Evolutionary conservation across 495 filamentous ascomycete genomes (phyloP).

Genomic region (Aspergillus sclerotiicarbonarius): DNA sequence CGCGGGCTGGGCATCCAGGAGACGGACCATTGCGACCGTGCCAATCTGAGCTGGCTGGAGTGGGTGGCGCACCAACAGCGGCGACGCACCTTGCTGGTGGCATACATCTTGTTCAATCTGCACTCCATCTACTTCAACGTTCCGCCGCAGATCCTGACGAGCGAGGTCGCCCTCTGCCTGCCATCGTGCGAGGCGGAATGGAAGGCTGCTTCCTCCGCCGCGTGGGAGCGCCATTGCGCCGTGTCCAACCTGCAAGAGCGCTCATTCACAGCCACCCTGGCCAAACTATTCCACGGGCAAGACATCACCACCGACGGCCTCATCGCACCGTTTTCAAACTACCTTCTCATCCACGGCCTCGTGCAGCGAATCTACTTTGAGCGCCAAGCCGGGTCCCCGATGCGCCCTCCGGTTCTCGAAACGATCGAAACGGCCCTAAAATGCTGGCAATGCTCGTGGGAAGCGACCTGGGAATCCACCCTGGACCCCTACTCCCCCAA

Average conservation of each 20-base stretch:
- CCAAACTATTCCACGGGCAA: conserved; percentile 9
- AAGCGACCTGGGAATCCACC: conserved; percentile 21
- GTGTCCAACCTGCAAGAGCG: background rate
- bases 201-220: conserved; percentile 4
- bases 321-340: conserved; percentile 21
- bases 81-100: conserved; percentile 27
- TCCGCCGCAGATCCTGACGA: conserved; percentile 31
- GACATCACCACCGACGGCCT: background rate
- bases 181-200: conserved; percentile 29
- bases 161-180: conserved; percentile 23
- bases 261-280: background rate
- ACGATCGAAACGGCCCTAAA: conserved; percentile 40
- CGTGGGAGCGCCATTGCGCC: conserved; percentile 4
- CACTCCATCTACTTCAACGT: conserved; percentile 34
- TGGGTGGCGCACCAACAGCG: conserved; percentile 28
- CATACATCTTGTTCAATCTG: conserved; percentile 31
- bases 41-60: conserved; percentile 17
- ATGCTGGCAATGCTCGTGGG: conserved; percentile 30
- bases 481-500: conserved; percentile 30
- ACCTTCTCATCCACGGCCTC: conserved; percentile 34
- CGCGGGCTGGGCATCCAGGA: background rate
- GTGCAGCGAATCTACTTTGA: conserved; percentile 34
- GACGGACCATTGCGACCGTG: background rate
- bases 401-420: background rate
- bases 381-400: conserved; percentile 35